These are phyloP conservation scores for Puccinia hordei DNA, from an alignment of 1,284 basidiomycete species.

Conservation along the genomic window DNA sequence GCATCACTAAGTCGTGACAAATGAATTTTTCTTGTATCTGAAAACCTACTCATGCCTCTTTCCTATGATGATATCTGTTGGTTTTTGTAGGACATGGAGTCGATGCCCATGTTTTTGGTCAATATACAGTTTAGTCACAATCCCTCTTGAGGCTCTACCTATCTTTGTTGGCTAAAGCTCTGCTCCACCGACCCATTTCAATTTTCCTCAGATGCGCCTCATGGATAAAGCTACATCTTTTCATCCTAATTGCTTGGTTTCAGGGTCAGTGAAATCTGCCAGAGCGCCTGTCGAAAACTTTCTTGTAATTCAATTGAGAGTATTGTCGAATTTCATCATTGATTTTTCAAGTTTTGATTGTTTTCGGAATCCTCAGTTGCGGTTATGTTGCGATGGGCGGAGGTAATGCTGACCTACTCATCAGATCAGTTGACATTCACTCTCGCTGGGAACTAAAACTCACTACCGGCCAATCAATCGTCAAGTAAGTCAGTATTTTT, in stretches of 20 bases:
- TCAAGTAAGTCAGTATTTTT: constrained; percentile 43
- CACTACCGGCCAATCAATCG: constrained; percentile 43
- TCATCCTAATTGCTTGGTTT: constrained; percentile 44
- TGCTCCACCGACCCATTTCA: neutral
- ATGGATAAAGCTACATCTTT: constrained; percentile 39
- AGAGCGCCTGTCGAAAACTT: neutral
- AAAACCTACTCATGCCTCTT: neutral
- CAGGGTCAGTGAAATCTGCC: constrained; percentile 17
- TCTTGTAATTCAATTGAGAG: neutral
- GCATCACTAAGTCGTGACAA: neutral
- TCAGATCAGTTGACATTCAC: constrained; percentile 37
- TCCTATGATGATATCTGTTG: neutral
- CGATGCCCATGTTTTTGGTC: constrained; percentile 47
- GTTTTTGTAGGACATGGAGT: constrained; percentile 32
- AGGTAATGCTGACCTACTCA: constrained; percentile 40
- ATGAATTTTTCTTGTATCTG: neutral
- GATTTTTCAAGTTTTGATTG: constrained; percentile 28
- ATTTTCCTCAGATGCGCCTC: constrained; percentile 28
- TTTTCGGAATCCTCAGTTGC: constrained; percentile 23
- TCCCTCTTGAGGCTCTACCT: neutral
- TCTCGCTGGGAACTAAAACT: constrained; percentile 41
- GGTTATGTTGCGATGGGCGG: constrained; percentile 48
- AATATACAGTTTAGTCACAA: constrained; percentile 43
- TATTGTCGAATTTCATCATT: constrained; percentile 25
- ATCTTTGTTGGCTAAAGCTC: neutral